Base-by-base conservation (phyloP, 768 basidiomycete genomes). In the Infundibulicybe gibba region DNA sequence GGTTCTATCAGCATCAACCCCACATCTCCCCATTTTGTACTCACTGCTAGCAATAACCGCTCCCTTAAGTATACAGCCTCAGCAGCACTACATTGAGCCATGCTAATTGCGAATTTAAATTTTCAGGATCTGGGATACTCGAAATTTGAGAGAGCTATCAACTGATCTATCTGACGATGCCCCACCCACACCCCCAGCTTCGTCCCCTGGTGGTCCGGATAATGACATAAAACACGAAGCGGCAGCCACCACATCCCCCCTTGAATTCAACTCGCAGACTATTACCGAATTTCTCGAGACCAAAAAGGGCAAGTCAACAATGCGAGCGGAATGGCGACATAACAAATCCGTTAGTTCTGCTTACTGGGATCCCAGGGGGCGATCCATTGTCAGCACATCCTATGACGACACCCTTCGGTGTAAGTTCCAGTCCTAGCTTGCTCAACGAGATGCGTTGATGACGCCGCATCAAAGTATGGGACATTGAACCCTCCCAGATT, bases 1-100 rank as follows among this genome's bases (percentile, higher is more conserved):
- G 90, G 90, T 5, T 81, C 76, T 48, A 71, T 91, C 47, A 92
- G 89, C 56, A 58, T 93, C 47, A 93, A 93, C 58, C 89, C 90
- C 1, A 75, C 72, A 0, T 72, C 76, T 17, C 79, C 84, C 0
- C 67, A 83, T 49, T 77, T 84, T 44, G 56, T 93, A 39, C 65
- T 90, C 43, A 88, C 87, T 0, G 82, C 89, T 1, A 90, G 87
- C 41, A 93, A 93, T 53, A 83, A 69, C 53, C 82, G 86, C 31
- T 65, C 63, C 30, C 56, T 92, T 32, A 90, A 81, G 90, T 90
- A 61, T 55, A 78, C 46, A 21, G 41, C n/a, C 6, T 40, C 13
- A 2, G 44, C 15, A 21, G 39, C 47, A 6, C 40, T 37, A 30
- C 25, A 19, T 33, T 16, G 39, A 15, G 3, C n/a, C n/a, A 25